These are phyloP conservation scores for Sphagnum tenellum DNA, from an alignment of 225 moss, liverwort and hornwort species.

Conservation along the genomic window DNA sequence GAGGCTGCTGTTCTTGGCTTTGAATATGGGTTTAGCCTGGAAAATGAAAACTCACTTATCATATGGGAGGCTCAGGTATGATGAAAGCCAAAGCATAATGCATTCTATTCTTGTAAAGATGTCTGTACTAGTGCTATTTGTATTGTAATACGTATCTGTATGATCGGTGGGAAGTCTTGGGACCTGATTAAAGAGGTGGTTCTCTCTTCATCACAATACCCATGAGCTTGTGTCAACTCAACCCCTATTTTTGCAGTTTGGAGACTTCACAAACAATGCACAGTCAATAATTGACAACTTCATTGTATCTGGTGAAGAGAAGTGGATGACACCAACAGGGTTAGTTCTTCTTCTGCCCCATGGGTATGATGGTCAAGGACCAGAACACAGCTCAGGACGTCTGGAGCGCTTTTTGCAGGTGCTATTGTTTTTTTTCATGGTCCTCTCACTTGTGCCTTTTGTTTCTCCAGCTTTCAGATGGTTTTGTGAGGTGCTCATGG, in stretches of 20 bases:
- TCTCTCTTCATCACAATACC: too few species aligned
- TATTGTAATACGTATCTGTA: too few species aligned
- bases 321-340: constrained; percentile 65
- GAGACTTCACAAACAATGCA: constrained; percentile 57
- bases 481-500: not conserved
- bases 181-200: too few species aligned
- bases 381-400: constrained; percentile 62
- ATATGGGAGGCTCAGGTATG: constrained; percentile 60
- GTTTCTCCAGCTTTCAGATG: constrained; percentile 1
- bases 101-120: too few species aligned
- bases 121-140: too few species aligned
- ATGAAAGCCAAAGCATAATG: too few species aligned
- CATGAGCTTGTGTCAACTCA: too few species aligned
- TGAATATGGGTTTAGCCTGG: constrained; percentile 54
- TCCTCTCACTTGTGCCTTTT: not conserved
- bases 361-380: constrained; percentile 59
- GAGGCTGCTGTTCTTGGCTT: constrained; percentile 56
- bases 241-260: constrained; percentile 28
- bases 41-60: constrained; percentile 56
- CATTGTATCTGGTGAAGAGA: constrained; percentile 48
- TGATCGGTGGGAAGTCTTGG: too few species aligned
- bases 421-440: not conserved
- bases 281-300: constrained; percentile 56
- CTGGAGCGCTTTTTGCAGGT: constrained; percentile 55
- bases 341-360: constrained; percentile 50